Base-by-base conservation (phyloP, 2,329 filamentous ascomycete genomes). In the Ophiostoma quercus region DNA sequence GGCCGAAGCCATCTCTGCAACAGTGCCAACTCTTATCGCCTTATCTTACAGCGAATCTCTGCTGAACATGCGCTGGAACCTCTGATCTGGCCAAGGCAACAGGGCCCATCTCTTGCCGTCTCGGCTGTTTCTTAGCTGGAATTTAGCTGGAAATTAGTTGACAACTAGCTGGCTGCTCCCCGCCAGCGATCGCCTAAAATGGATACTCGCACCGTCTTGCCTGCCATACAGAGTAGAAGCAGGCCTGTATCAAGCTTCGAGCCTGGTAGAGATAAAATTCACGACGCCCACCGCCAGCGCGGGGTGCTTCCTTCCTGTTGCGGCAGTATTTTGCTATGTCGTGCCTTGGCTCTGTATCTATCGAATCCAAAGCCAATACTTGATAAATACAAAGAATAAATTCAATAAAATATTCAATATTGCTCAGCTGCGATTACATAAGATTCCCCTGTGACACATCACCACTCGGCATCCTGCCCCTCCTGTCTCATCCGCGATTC, bases 281-380 rank as follows among this genome's bases (percentile, higher is more conserved):
- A 47, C 43, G 5, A n/a, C 16, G 43, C 16, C 51, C n/a, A 57
- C 51, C 51, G 51, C 51, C 22, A 19, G 29, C 60, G 60, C 60
- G 60, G 60, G 60, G 60, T 63, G 60, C 29, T 63, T 63, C 60
- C 32, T 63, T 34, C 60, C 51, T 25, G 25, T 57, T 25, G n/a
- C 22, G 51, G n/a, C 51, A 57, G n/a, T 25, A 14, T 22, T 54
- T 54, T 22, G 7, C 12, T 51, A n/a, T 54, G 34, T 54, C 8
- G n/a, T 54, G 47, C 12, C 12, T 54, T 54, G n/a, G 16, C 8
- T 54, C 19, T 22, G 8, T 34, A 8, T 34, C 8, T 34, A 34
- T 34, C 34, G 34, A 34, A 34, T 34, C 8, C 34, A 34, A 34
- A 6, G 34, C 34, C 34, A 34, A 34, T 34, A 34, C 34, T 5